These are phyloP conservation scores for Eragrostis nindensis DNA, from an alignment of 176 grass and related monocot species.

Conservation along the genomic window DNA sequence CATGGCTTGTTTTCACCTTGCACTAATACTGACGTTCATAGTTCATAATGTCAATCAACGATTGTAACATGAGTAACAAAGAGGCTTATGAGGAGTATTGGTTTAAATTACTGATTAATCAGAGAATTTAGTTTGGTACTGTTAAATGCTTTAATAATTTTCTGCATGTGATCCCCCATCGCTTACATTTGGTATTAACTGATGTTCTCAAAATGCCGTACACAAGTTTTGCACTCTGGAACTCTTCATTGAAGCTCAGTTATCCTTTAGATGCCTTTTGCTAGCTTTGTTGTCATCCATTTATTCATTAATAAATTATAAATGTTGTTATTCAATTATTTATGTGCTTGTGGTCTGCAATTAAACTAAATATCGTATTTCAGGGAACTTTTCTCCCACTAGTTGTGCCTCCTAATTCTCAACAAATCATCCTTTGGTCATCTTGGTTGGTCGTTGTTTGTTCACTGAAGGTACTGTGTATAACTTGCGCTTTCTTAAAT, in stretches of 20 bases:
- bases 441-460: constrained; percentile 82
- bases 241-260: neutral
- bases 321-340: constrained; percentile 5
- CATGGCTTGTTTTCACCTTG: neutral
- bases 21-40: neutral
- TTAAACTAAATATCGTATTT: constrained; percentile 34
- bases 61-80: neutral
- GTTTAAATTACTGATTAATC: neutral
- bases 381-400: constrained; percentile 95
- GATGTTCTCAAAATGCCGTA: neutral
- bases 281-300: constrained; percentile 9
- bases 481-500: constrained; percentile 41
- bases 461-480: constrained; percentile 83
- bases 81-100: neutral
- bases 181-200: neutral
- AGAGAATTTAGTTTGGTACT: neutral
- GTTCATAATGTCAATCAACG: neutral
- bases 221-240: neutral
- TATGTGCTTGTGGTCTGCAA: constrained; percentile 21
- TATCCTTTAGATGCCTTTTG: neutral
- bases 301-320: neutral
- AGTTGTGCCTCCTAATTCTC: constrained; percentile 84
- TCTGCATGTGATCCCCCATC: neutral
- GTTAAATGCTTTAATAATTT: neutral
- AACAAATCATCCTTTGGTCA: constrained; percentile 83